A percentile compares a stretch with the other conserved stretches of the same genome.
phyloP scores from a whole-genome alignment of 129 eudicot genomes.

The Daucus carota region DH1_v3.0 NC_030387.2:36259001-36259500 shows the following conservation, averaged over 20 bases:
- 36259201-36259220: slow-evolving; percentile 96
- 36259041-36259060: slow-evolving; percentile 21
- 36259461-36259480: slow-evolving; percentile 89
- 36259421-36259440: slow-evolving; percentile 87
- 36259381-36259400: slow-evolving; percentile 35
- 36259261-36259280: slow-evolving; percentile 66
- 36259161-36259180: slow-evolving; percentile 86
- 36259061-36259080: slow-evolving; percentile 22
- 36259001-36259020: slow-evolving; percentile 27
- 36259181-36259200: slow-evolving; percentile 85
- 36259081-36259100: slow-evolving; percentile 28
- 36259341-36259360: not conserved
- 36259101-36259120: slow-evolving; percentile 36
- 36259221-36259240: slow-evolving; percentile 93
- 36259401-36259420: slow-evolving; percentile 63
- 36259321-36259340: no score
- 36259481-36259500: slow-evolving; percentile 83
- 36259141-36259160: slow-evolving; percentile 87
- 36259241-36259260: slow-evolving; percentile 81
- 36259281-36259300: no score
- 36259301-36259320: no score
- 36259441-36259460: slow-evolving; percentile 98
- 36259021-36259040: slow-evolving; percentile 40
- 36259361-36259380: no score
- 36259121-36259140: slow-evolving; percentile 55